phyloP scores from a whole-genome alignment of 371 early-diverging fungal genomes.

The Mortierella sp. region DNA sequence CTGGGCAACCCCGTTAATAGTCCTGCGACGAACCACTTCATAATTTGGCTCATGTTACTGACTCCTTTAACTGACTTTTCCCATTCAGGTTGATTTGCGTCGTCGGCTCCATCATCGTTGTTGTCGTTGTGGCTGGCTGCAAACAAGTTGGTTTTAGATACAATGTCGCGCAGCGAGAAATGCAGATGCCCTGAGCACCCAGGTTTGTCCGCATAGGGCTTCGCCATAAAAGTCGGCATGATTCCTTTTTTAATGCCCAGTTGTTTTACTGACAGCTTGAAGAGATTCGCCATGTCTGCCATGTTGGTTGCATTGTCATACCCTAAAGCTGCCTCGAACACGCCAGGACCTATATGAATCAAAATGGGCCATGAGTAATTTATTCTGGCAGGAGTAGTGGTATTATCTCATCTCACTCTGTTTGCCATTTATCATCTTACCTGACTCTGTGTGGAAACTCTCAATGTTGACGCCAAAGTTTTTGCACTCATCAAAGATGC shows the following conservation, averaged over 20 bases:
- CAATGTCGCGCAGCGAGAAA: conserved; percentile 71
- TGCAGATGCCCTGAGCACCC: conserved; percentile 91
- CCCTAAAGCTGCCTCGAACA: conserved; percentile 84
- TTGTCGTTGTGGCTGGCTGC: conserved; percentile 29
- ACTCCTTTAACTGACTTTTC: conserved; percentile 53
- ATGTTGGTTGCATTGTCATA: conserved; percentile 75
- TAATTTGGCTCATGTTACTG: conserved; percentile 62
- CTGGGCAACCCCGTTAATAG: conserved; percentile 80
- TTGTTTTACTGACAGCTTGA: conserved; percentile 85
- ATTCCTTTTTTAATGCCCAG: conserved; percentile 78
- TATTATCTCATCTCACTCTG: too few relatives aligned
- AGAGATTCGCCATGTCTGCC: conserved; percentile 83
- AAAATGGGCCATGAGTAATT: too few relatives aligned
- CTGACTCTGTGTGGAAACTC: conserved; percentile 87
- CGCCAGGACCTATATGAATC: conserved; percentile 81
- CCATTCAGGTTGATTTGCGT: conserved; percentile 37
- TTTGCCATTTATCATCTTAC: conserved; percentile 25
- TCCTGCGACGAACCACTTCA: conserved; percentile 82
- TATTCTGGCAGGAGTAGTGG: too few relatives aligned
- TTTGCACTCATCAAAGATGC: conserved; percentile 75
- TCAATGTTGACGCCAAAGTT: conserved; percentile 79
- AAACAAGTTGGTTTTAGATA: conserved; percentile 67
- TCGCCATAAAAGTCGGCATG: conserved; percentile 90
- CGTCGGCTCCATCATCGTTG: conserved; percentile 8
- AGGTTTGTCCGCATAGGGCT: conserved; percentile 78